Base-by-base conservation (phyloP, 2,329 filamentous ascomycete genomes). In the Aquanectria penicillioides region DNA sequence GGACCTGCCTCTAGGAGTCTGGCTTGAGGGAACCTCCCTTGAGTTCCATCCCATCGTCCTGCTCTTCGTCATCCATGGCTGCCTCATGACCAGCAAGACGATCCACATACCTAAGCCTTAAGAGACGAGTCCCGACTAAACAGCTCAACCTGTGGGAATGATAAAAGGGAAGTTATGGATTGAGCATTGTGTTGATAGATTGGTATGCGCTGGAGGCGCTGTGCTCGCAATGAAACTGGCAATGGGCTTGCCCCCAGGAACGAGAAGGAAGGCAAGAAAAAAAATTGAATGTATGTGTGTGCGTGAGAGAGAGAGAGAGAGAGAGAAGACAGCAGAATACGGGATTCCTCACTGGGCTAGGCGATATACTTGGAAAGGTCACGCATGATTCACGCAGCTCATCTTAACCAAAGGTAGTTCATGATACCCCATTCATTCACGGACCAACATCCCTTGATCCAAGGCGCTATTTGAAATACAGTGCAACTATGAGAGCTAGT, bases 21-120 rank as follows among this genome's bases (percentile, higher is more conserved):
- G 86, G 80, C 81, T 87, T 25, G 75, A 83, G 51, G 93, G 91
- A 18, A 88, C 90, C 0, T 64, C 80, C 7, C 80, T 94, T 17
- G 95, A 97, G 77, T 87, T 97, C 60, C 95, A 99, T 75, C 94
- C 95, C 12, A 82, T 90, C 4, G 92, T 90, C 7, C 77, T 88
- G 20, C 71, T 98, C 59, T 99, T 97, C 77, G 82, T 96, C 58
- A 69, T 93, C n/a, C 93, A 97, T 74, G 95, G 94, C 17, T 96
- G 91, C 73, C 78, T 95, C 72, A 98, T 99, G 95, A 90, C 94
- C 64, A 97, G 93, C 81, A 96, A 94, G 84, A 94, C 89, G 26
- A 87, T 99, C 71, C 92, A 95, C 74, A 93, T 99, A 66, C 95
- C 95, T 13, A 99, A 99, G 86, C 93, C 86, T 57, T 89, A 77